Conservation (phyloP, 352 stramenopile genomes). For the Pythium grandisporangium region DNA sequence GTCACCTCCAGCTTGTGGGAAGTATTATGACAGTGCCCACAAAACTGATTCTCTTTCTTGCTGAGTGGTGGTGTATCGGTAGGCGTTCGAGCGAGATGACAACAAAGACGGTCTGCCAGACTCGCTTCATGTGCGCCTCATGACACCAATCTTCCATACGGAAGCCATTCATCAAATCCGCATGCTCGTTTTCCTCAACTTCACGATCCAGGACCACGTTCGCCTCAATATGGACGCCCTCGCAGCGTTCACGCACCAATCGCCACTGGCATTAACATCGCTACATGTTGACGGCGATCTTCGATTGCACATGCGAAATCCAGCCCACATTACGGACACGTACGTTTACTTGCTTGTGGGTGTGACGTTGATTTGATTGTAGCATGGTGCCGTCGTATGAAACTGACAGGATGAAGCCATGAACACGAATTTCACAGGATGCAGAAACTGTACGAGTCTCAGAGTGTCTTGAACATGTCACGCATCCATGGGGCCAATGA, state of each 20-base stretch:
- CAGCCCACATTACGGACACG: slow-evolving; percentile 31
- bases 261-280: slow-evolving; percentile 18
- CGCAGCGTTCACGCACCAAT: slow-evolving; percentile 25
- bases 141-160: slow-evolving; percentile 26
- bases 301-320: slow-evolving; percentile 31
- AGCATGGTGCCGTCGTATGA: too few relatives aligned
- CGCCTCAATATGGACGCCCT: slow-evolving; percentile 65
- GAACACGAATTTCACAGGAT: slow-evolving; percentile 9
- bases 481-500: slow-evolving; percentile 22
- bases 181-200: slow-evolving; percentile 49
- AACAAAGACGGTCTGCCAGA: slow-evolving; percentile 48
- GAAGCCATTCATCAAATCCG: slow-evolving; percentile 42
- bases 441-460: slow-evolving; percentile 21
- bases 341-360: slow-evolving; percentile 7
- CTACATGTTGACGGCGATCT: slow-evolving; percentile 53
- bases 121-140: slow-evolving; percentile 35
- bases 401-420: too few relatives aligned
- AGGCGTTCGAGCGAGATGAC: slow-evolving; percentile 35
- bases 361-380: background rate
- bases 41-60: too few relatives aligned
- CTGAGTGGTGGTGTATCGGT: background rate
- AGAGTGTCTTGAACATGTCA: slow-evolving; percentile 34
- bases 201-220: slow-evolving; percentile 33
- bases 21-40: too few relatives aligned
- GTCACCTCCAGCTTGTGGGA: too few relatives aligned